phyloP scores from a whole-genome alignment of 345 rosid genomes.

The Passiflora organensis region DNA sequence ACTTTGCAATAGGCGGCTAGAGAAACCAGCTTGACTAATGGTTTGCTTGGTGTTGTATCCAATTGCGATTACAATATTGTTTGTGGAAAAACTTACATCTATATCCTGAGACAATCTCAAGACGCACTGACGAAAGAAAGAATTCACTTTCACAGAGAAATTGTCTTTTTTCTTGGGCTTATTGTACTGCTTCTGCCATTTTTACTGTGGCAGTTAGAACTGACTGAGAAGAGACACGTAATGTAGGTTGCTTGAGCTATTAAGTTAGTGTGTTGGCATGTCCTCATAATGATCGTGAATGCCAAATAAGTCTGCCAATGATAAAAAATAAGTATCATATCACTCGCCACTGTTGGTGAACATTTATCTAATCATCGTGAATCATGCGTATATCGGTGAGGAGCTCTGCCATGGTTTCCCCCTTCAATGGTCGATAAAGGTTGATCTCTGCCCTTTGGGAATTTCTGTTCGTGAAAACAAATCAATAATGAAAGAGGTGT shows the following conservation, averaged over 20 bases:
- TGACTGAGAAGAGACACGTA: background rate
- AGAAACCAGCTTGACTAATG: slow-evolving; percentile 11
- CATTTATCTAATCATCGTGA: too few species aligned
- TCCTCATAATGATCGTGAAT: background rate
- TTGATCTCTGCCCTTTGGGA: too few species aligned
- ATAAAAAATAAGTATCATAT: background rate
- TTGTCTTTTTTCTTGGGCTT: slow-evolving; percentile 4
- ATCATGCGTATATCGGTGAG: too few species aligned
- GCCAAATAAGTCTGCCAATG: background rate
- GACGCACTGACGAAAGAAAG: slow-evolving; percentile 5
- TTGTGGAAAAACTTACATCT: slow-evolving; percentile 5
- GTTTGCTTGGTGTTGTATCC: slow-evolving; percentile 10
- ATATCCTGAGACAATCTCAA: slow-evolving; percentile 12
- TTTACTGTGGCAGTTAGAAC: background rate
- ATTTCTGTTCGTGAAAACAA: too few species aligned
- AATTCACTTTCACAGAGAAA: slow-evolving; percentile 3
- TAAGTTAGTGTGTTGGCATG: slow-evolving; percentile 3
- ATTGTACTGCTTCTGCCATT: slow-evolving; percentile 4
- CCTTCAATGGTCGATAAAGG: too few species aligned
- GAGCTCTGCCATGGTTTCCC: too few species aligned
- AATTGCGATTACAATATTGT: background rate
- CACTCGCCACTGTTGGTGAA: too few species aligned
- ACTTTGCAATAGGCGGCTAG: slow-evolving; percentile 1
- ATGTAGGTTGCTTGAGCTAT: background rate
- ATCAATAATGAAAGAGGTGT: too few species aligned